These are phyloP conservation scores for Erodium moschatum DNA, from an alignment of 441 rosid genomes.

Conservation along the genomic window DNA sequence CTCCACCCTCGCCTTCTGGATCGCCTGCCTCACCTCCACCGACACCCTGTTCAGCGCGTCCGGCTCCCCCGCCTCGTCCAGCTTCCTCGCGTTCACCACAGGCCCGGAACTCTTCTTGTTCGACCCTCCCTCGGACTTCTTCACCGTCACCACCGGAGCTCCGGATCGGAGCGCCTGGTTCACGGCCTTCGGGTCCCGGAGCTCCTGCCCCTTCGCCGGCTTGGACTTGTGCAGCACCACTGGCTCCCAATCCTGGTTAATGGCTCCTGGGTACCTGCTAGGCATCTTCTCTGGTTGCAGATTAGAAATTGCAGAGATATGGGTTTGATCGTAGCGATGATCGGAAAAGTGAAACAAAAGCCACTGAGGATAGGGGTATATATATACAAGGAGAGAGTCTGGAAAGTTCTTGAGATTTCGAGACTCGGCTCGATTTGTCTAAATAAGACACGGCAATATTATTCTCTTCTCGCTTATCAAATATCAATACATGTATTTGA, in stretches of 20 bases:
- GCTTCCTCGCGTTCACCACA: slow-evolving; percentile 43
- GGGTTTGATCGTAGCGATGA: not conserved
- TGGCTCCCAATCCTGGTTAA: slow-evolving; percentile 74
- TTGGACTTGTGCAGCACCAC: slow-evolving; percentile 63
- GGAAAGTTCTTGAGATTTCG: slow-evolving; percentile 7
- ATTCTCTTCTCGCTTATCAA: slow-evolving; percentile 5
- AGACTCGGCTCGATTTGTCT: not conserved
- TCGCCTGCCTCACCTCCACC: slow-evolving; percentile 50
- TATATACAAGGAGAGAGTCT: slow-evolving; percentile 8
- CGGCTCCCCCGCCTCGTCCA: slow-evolving; percentile 65
- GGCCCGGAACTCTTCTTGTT: slow-evolving; percentile 51
- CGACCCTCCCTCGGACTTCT: slow-evolving; percentile 60
- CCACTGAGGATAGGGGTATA: not conserved
- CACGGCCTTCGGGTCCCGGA: slow-evolving; percentile 65
- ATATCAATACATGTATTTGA: too few species aligned
- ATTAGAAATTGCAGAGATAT: not conserved
- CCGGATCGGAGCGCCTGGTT: slow-evolving; percentile 69
- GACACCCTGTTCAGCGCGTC: slow-evolving; percentile 47
- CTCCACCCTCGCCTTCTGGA: slow-evolving; percentile 63
- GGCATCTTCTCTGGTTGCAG: slow-evolving; percentile 35
- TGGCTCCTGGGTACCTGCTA: slow-evolving; percentile 52
- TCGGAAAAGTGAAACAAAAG: not conserved
- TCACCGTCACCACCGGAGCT: slow-evolving; percentile 49
- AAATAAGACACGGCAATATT: slow-evolving; percentile 8
- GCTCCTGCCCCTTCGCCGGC: slow-evolving; percentile 42